phyloP scores from a whole-genome alignment of 257 asterid genomes.

The Jacaranda copaia region DNA sequence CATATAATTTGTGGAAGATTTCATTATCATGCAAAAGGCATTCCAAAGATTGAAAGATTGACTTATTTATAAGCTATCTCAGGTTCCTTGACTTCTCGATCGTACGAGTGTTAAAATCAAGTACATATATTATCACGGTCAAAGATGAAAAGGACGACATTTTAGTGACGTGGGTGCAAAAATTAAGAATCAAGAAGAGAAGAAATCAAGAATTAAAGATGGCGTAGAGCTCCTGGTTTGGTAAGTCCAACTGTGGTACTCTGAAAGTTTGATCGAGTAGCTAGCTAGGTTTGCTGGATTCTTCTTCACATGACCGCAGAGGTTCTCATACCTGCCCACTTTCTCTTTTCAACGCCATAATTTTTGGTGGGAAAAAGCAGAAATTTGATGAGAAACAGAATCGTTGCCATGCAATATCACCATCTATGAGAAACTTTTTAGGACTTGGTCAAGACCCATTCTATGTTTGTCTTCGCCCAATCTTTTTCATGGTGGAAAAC shows the following conservation, averaged over 20 bases:
- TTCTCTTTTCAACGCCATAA: slow-evolving; percentile 31
- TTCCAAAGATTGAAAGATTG: no score
- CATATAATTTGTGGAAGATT: no score
- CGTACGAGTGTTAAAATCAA: no score
- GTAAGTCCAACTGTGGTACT: slow-evolving; percentile 33
- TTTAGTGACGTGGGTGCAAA: neutral
- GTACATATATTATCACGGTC: no score
- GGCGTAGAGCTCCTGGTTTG: slow-evolving; percentile 7
- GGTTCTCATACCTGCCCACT: slow-evolving; percentile 25
- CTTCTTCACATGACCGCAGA: slow-evolving; percentile 14
- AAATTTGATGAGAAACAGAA: neutral
- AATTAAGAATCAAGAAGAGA: neutral
- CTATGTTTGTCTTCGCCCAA: neutral
- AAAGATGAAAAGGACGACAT: no score
- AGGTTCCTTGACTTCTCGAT: no score
- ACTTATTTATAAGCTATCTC: no score
- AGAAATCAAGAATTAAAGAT: slow-evolving; percentile 10
- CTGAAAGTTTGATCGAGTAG: slow-evolving; percentile 10
- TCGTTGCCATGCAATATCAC: neutral
- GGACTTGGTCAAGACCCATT: slow-evolving; percentile 27
- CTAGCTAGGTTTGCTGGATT: slow-evolving; percentile 15
- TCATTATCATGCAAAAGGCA: no score
- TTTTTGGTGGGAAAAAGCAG: neutral
- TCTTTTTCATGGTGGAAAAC: neutral
- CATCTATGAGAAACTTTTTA: slow-evolving; percentile 1